These are phyloP conservation scores for Globisporangium nagaii DNA, from an alignment of 352 stramenopile species.

Conservation along the genomic window DNA sequence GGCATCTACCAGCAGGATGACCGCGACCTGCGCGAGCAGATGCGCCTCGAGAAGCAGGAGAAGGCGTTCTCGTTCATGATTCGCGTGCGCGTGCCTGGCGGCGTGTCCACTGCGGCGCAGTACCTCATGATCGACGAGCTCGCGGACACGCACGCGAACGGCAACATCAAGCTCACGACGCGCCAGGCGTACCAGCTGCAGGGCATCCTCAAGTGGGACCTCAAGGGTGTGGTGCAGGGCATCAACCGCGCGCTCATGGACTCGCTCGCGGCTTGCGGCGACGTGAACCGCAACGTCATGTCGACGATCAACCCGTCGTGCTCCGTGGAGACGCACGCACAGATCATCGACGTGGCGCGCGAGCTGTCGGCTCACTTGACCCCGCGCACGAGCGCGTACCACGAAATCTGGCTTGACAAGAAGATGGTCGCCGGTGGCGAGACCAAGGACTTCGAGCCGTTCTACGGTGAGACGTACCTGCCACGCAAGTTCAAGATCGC, in stretches of 20 bases:
- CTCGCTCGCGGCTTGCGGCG: slow-evolving; percentile 95
- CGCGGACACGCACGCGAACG: slow-evolving; percentile 90
- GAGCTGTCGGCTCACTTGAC: slow-evolving; percentile 92
- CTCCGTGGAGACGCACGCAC: slow-evolving; percentile 82
- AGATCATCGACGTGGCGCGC: slow-evolving; percentile 83
- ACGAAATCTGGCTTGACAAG: slow-evolving; percentile 97
- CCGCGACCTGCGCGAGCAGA: slow-evolving; percentile 82
- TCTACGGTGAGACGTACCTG: slow-evolving; percentile 96
- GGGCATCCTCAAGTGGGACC: slow-evolving; percentile 95
- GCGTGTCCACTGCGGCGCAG: slow-evolving; percentile 90
- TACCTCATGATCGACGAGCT: slow-evolving; percentile 94
- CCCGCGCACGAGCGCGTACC: slow-evolving; percentile 93
- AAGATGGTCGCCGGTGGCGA: slow-evolving; percentile 92
- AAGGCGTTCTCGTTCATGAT: slow-evolving; percentile 98
- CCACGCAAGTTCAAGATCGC: slow-evolving; percentile 99
- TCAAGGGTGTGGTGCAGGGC: slow-evolving; percentile 94
- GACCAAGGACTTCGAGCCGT: slow-evolving; percentile 95
- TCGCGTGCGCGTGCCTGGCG: slow-evolving; percentile 94
- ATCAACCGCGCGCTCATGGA: slow-evolving; percentile 91
- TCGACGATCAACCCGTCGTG: slow-evolving; percentile 83
- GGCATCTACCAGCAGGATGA: slow-evolving; percentile 98
- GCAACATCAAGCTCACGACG: slow-evolving; percentile 94
- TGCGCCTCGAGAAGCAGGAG: slow-evolving; percentile 73
- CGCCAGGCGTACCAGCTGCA: slow-evolving; percentile 96
- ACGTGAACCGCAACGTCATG: slow-evolving; percentile 98